Evolutionary conservation across 495 filamentous ascomycete species (phyloP).

Genomic region (Pseudevernia furfuracea): DNA sequence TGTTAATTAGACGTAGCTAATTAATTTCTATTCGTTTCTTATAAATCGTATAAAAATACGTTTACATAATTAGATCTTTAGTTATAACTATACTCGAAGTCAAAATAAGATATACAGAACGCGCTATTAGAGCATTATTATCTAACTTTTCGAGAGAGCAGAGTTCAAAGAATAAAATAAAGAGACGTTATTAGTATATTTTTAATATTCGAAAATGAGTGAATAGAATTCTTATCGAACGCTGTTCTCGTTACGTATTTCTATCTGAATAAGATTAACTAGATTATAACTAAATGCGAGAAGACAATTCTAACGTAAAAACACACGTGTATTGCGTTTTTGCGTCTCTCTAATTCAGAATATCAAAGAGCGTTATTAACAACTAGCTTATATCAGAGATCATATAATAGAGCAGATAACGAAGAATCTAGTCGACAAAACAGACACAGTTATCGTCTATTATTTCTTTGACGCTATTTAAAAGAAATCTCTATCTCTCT

Average conservation of each 20-base stretch:
- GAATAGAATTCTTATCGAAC: constrained; percentile 3
- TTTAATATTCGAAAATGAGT: constrained; percentile 8
- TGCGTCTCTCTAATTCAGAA: constrained; percentile 3
- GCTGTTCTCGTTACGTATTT: not conserved
- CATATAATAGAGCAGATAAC: constrained; percentile 2
- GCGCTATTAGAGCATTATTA: not conserved
- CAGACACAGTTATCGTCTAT: constrained; percentile 5
- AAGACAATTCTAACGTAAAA: constrained; percentile 9
- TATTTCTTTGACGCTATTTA: constrained; percentile 6
- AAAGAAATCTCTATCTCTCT: constrained; percentile 4
- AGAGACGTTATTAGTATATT: constrained; percentile 4
- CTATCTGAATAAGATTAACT: constrained; percentile 3
- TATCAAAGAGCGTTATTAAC: constrained; percentile 5
- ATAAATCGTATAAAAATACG: constrained; percentile 7
- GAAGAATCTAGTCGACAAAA: constrained; percentile 10
- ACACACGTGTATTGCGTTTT: constrained; percentile 12
- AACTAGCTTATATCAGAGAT: constrained; percentile 10
- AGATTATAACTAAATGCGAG: constrained; percentile 1
- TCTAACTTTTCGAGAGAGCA: constrained; percentile 11
- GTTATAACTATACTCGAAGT: constrained; percentile 12
- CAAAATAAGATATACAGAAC: constrained; percentile 3
- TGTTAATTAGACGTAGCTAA: not conserved
- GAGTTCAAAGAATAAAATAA: constrained; percentile 11
- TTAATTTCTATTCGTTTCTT: constrained; percentile 5
- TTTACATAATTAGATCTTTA: constrained; percentile 8